Base-by-base conservation (phyloP, 257 asterid species). In the Jacaranda mimosifolia region DNA sequence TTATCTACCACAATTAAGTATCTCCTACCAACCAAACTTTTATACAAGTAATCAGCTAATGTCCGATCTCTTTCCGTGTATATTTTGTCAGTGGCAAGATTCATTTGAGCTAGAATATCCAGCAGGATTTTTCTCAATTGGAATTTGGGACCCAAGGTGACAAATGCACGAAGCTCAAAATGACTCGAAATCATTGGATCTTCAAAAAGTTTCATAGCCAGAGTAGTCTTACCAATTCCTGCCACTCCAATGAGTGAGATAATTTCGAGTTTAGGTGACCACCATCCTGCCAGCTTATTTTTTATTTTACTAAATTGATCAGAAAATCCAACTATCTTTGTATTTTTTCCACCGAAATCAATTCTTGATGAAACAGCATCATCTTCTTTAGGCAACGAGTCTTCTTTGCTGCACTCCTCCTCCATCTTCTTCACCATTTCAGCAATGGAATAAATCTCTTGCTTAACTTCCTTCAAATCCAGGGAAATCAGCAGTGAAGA, bases 1-100 rank as follows among this genome's bases (percentile, higher is more conserved):
- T 79, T 71, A 14, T 79, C 83, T 15, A 79, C 3, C 17, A 64
- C 82, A 14, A 78, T 26, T 4, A 71, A 58, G 38, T 63, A 65
- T n/a, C 4, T 63, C 40, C 14, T 26, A 21, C 4, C 53, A 6
- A 3, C 4, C 73, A 71, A 55, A 15, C 9, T n/a, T 26, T 26
- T 19, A 1, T 4, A 15, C 73, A 78, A 39, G 21, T 3, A 6
- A 36, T 10, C 18, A 19, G 59, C 46, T 8, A 48, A 32, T 7
- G 19, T 9, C 11, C 18, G 51, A 56, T 53, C 52, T 66, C 69
- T 67, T 7, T 55, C 7, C 14, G 17, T 63, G 13, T 7, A 9
- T 11, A 14, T 4, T 35, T 35, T 7, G 9, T 9, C 17, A 40
- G 7, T 3, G 1, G 15, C 57, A 10, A 5, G 58, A n/a, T 52